Conservation (phyloP, 2,329 filamentous ascomycete species). For the Lecanosticta acicola region DNA sequence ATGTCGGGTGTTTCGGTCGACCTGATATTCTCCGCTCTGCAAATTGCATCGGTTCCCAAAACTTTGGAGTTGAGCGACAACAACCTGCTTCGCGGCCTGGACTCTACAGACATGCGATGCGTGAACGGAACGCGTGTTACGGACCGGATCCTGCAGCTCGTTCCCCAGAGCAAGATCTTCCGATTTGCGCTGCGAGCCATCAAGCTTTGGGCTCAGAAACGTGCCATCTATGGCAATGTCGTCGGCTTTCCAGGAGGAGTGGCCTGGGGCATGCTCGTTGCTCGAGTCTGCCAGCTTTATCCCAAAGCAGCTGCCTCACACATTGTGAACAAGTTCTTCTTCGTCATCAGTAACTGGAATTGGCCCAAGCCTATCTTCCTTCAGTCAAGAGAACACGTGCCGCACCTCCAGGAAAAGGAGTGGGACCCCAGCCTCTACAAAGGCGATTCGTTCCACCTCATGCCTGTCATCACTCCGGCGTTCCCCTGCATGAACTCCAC, state of each 20-base stretch:
- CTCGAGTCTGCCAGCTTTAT: conserved; percentile 91
- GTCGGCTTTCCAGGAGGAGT: conserved; percentile 96
- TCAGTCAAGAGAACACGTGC: conserved; percentile 78
- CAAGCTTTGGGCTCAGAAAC: conserved; percentile 91
- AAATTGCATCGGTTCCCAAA: conserved; percentile 40
- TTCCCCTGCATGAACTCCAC: conserved; percentile 98
- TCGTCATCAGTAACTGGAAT: conserved; percentile 81
- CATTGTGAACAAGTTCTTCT: conserved; percentile 90
- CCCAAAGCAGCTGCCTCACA: conserved; percentile 84
- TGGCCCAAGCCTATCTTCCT: conserved; percentile 93
- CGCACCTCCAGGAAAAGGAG: conserved; percentile 69
- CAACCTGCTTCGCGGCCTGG: conserved; percentile 74
- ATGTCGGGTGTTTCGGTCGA: conserved; percentile 90
- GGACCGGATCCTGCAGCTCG: conserved; percentile 80
- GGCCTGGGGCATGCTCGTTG: conserved; percentile 96
- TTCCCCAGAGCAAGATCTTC: conserved; percentile 86
- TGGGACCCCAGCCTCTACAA: conserved; percentile 92
- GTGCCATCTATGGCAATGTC: conserved; percentile 92
- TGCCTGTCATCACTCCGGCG: conserved; percentile 97
- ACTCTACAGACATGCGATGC: conserved; percentile 79
- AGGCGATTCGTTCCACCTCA: conserved; percentile 77
- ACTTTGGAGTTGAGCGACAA: conserved; percentile 76
- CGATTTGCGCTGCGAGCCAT: conserved; percentile 82
- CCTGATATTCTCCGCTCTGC: conserved; percentile 59
- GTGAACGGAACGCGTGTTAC: conserved; percentile 93